These are phyloP conservation scores for Trichoderma brevicompactum DNA, from an alignment of 2,329 filamentous ascomycete species.

Conservation along the genomic window DNA sequence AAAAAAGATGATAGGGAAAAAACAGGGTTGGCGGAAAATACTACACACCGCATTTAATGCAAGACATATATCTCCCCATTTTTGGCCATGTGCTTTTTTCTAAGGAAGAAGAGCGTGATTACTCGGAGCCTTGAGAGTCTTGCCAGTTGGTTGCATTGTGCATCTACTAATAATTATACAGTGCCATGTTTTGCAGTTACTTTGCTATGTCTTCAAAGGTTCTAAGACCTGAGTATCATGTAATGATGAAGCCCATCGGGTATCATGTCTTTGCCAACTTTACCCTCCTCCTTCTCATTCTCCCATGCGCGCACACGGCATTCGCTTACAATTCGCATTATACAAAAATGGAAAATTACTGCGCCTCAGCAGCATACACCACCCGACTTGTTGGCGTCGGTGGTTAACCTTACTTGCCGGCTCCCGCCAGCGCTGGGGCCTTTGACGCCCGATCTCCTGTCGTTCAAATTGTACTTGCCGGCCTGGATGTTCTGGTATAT, in stretches of 20 bases:
- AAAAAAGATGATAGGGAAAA: constrained; percentile 20
- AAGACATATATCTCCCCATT: constrained; percentile 35
- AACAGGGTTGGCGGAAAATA: constrained; percentile 32
- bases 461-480: constrained; percentile 91
- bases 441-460: constrained; percentile 90
- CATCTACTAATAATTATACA: constrained; percentile 37
- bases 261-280: constrained; percentile 36
- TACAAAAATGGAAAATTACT: background rate
- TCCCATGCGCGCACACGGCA: background rate
- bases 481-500: constrained; percentile 98
- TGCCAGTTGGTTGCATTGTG: constrained; percentile 33
- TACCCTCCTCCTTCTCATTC: constrained; percentile 8
- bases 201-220: background rate
- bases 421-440: constrained; percentile 59
- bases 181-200: constrained; percentile 1
- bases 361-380: constrained; percentile 54
- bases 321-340: constrained; percentile 8
- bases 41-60: constrained; percentile 39
- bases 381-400: constrained; percentile 45
- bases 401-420: constrained; percentile 52
- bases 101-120: background rate
- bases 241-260: constrained; percentile 31
- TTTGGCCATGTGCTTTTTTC: background rate
- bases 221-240: background rate
- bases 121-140: background rate